Base-by-base conservation (phyloP, 2,329 filamentous ascomycete genomes). In the Ceratocystis smalleyi region DNA sequence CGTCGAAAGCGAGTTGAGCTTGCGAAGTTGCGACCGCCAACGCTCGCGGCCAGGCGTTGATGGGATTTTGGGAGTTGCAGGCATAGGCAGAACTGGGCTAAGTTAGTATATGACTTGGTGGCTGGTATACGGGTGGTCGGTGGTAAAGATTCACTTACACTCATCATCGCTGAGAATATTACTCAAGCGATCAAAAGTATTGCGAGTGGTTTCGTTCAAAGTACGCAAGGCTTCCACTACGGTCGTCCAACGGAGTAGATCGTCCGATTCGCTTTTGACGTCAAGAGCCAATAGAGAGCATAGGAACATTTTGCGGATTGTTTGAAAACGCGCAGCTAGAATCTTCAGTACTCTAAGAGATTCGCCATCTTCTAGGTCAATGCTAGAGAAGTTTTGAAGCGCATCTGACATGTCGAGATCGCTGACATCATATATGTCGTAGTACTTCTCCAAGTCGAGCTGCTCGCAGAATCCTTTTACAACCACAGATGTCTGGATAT, bases 221-320 rank as follows among this genome's bases (percentile, higher is more conserved):
- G 76, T 78, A 62, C 83, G 79, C 71, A 97, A 85, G 24, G 86
- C 84, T 68, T 94, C 87, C 2, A 88, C 83, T 0, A 89, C 89
- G 2, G 83, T 82, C 6, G 84, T 85, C 89, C 91, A 96, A 68
- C 88, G 83, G 67, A 83, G 71, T 69, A 91, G 85, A 73, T 96
- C 91, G 6, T 83, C 78, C 65, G 85, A 84, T 67, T 89, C 86
- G 10, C 89, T 89, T 67, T 87, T 86, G 8, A 89, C 89, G 71
- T 95, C 88, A 19, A 97, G 80, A 2, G 94, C 89, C 68, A 99
- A 78, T 57, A 99, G 76, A n/a, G 88, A 89, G 73, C 92, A 96
- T 3, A 99, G 77, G 49, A 95, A 85, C 68, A 95, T 83, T 71
- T 94, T 92, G 67, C 94, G 84, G 43, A 91, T 80, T 10, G 86